Evolutionary conservation across 2,329 filamentous ascomycete species (phyloP), one percentile per base, ranked within the genome.

Genomic region (Teratosphaeria viscida): DNA sequence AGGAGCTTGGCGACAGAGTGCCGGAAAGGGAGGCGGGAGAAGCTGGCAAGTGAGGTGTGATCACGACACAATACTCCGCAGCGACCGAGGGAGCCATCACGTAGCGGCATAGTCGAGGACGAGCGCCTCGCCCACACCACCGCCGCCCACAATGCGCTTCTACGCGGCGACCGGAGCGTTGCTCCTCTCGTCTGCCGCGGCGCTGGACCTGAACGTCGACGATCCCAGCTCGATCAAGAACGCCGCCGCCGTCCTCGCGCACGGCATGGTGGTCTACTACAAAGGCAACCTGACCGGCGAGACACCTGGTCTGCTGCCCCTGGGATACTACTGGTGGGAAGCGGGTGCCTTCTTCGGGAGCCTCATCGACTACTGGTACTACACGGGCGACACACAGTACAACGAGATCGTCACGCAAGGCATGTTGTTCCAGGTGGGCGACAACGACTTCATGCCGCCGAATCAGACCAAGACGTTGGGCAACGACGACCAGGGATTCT

Each of bases 271-370:
- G 73, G 68, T 68, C 19, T 80, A 77, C 64, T 84, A 84, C 67
- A 73, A 72, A 47, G 81, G 81, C 19, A 81, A 83, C 61, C 65
- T 76, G 54, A 76, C 79, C 1, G 79, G 78, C 16, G 73, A 75
- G 8, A 78, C 78, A 23, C 80, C 79, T 8, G 81, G 81, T 54
- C 73, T 81, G 59, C 75, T 91, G 35, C 83, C 84, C 2, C 72
- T 78, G 10, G 86, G 86, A 63, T 87, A 86, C 70, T 89, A 88
- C 77, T 90, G 86, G 86, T 90, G 86, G 86, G 84, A 89, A 70
- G 84, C 83, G 11, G 72, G 72, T n/a, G 71, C 69, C 52, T 72
- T 90, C 74, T 87, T 86, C 78, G 84, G 85, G 62, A 82, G 84
- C 0, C 76, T 87, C 65, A 77, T 89, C 53, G 85, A 89, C 71